phyloP scores from a whole-genome alignment of 1,284 basidiomycete genomes.

The Puccinia brachypodii region DNA sequence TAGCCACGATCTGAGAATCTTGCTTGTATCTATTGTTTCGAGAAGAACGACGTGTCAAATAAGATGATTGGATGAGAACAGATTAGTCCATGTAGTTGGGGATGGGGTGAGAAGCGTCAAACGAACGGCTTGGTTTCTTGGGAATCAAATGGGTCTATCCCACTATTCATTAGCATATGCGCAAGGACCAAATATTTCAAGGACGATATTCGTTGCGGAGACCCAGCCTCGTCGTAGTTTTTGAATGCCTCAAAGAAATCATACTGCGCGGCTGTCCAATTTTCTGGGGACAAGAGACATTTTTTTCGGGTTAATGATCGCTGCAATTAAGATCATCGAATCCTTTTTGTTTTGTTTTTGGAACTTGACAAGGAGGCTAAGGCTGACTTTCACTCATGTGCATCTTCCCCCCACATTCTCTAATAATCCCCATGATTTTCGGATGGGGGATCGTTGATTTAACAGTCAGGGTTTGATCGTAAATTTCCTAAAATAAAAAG shows the following conservation, averaged over 20 bases:
- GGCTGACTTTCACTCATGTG: conserved; percentile 97
- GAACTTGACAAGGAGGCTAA: conserved; percentile 22
- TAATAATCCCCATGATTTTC: conserved; percentile 97
- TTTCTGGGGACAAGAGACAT: conserved; percentile 62
- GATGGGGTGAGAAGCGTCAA: background rate
- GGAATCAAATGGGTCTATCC: conserved; percentile 98
- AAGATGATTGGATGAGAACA: background rate
- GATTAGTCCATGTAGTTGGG: no score
- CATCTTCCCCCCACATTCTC: conserved; percentile 99
- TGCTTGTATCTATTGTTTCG: conserved; percentile 75
- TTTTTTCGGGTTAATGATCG: background rate
- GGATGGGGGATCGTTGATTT: conserved; percentile 97
- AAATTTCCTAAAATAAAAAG: conserved; percentile 72
- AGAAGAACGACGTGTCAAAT: background rate
- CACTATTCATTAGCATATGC: conserved; percentile 96
- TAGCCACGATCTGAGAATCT: conserved; percentile 92
- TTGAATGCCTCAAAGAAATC: conserved; percentile 99
- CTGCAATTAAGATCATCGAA: background rate
- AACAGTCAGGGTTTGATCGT: conserved; percentile 88
- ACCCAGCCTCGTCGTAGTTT: conserved; percentile 97
- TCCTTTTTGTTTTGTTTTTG: no score
- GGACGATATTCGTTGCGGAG: conserved; percentile 92
- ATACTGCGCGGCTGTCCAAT: conserved; percentile 93
- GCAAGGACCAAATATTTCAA: conserved; percentile 97
- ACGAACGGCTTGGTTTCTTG: conserved; percentile 96